Base-by-base conservation (phyloP, 768 basidiomycete species). In the Auricularia sp. region DNA sequence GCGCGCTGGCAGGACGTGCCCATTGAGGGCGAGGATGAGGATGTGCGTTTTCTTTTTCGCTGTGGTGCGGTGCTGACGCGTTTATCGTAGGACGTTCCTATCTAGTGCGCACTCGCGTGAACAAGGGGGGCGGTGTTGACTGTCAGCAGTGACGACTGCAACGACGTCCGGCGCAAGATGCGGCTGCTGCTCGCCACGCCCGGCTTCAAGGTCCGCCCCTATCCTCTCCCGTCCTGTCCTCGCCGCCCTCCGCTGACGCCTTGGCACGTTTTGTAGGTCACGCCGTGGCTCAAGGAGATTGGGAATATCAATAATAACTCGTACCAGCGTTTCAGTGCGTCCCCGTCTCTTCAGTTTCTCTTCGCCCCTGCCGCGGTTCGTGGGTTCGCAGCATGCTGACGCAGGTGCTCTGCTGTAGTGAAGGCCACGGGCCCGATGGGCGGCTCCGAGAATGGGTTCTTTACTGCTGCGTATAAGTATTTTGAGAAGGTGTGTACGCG, bases 121-220 rank as follows among this genome's bases (percentile, higher is more conserved):
- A 39, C 62, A 24, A 44, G 11, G 54, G 42, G 62, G 10, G 29
- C 11, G 35, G 56, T 36, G 21, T 36, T 4, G 13, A 33, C 47
- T 54, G 42, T 56, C 54, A 29, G 54, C 63, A 80, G 79, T 63
- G 80, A 81, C 64, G 77, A 79, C 67, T 81, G 78, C 66, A 79
- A 78, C 54, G 80, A 81, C 8, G 73, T 82, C 64, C 74, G 79
- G 36, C 76, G 79, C 37, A 82, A 81, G 73, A 82, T 81, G 42
- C 71, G 75, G 13, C 64, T 71, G 2, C 70, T 81, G 54, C 75
- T 74, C 69, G 80, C 79, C 69, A 73, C 75, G 2, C 78, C 78
- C 0, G 73, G 70, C 16, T 81, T 74, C 71, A 81, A 81, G 75
- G 79, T 79, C 62, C 33, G 65, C 29, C 0, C 29, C 29, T 29